phyloP scores from a whole-genome alignment of 2,329 filamentous ascomycete species.

The Trichoderma koningii region DNA sequence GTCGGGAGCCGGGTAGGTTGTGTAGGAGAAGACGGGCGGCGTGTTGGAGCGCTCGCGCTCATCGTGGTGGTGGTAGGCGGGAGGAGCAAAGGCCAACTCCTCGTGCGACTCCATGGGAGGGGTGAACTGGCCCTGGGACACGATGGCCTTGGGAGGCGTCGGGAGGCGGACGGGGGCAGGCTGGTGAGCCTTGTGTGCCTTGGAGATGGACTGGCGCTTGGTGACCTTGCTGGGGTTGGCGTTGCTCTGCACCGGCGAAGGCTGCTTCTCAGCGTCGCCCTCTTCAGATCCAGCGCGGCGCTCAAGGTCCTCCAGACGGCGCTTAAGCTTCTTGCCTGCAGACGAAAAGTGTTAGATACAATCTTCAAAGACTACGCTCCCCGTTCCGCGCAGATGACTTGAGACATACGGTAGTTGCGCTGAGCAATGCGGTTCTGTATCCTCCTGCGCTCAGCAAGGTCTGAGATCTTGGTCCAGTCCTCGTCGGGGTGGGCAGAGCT shows the following conservation, averaged over 20 bases:
- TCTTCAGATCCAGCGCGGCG: constrained; percentile 66
- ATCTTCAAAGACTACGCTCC: neutral
- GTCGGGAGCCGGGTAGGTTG: constrained; percentile 67
- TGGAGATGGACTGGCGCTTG: constrained; percentile 44
- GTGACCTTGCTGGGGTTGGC: constrained; percentile 44
- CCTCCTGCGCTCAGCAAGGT: constrained; percentile 87
- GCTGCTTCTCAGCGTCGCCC: constrained; percentile 48
- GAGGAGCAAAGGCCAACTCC: constrained; percentile 64
- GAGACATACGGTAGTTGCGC: constrained; percentile 84
- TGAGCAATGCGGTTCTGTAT: constrained; percentile 98
- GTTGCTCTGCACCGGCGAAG: constrained; percentile 35
- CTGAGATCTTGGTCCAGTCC: constrained; percentile 99
- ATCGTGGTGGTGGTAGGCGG: constrained; percentile 41
- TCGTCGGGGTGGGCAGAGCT: constrained; percentile 93
- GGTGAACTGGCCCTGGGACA: constrained; percentile 59
- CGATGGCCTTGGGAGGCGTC: constrained; percentile 42
- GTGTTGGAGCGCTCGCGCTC: constrained; percentile 70
- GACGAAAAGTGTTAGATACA: constrained; percentile 30
- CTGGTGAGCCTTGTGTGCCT: constrained; percentile 37
- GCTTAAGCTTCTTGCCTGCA: constrained; percentile 88
- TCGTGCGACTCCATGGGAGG: constrained; percentile 64
- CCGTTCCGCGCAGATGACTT: neutral
- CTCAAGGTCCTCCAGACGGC: constrained; percentile 82
- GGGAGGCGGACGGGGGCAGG: constrained; percentile 27
- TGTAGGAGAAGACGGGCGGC: constrained; percentile 68